These are phyloP conservation scores for Iberis pinnata DNA, from an alignment of 345 rosid genomes.

Conservation along the genomic window DNA sequence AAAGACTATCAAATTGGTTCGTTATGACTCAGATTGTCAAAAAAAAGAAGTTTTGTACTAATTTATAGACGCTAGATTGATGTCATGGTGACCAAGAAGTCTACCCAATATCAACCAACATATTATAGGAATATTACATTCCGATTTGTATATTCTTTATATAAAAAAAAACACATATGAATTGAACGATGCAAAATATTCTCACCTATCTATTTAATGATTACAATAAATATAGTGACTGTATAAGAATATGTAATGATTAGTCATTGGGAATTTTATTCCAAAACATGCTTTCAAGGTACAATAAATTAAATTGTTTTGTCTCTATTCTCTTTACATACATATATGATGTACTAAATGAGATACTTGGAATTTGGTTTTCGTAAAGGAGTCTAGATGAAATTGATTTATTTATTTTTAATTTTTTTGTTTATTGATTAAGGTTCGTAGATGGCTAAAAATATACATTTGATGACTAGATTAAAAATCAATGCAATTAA, in stretches of 20 bases:
- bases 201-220: neutral
- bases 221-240: neutral
- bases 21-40: too few relatives aligned
- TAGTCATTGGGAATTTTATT: neutral
- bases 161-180: neutral
- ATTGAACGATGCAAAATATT: neutral
- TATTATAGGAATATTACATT: neutral
- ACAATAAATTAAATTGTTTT: neutral
- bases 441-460: neutral
- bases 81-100: conserved; percentile 19
- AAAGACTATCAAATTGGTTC: too few relatives aligned
- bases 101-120: conserved; percentile 24
- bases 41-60: too few relatives aligned
- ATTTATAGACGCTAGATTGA: neutral
- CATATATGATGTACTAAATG: neutral
- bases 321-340: neutral
- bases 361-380: neutral
- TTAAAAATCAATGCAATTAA: neutral
- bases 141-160: neutral
- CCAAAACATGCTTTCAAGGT: neutral
- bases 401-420: neutral
- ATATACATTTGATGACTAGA: neutral
- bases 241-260: neutral
- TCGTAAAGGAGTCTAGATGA: neutral
- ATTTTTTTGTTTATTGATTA: too few relatives aligned